Evolutionary conservation across 306 rosid genomes (phyloP), one percentile per base, ranked within the genome.

Genomic region (Spatholobus suberectus): DNA sequence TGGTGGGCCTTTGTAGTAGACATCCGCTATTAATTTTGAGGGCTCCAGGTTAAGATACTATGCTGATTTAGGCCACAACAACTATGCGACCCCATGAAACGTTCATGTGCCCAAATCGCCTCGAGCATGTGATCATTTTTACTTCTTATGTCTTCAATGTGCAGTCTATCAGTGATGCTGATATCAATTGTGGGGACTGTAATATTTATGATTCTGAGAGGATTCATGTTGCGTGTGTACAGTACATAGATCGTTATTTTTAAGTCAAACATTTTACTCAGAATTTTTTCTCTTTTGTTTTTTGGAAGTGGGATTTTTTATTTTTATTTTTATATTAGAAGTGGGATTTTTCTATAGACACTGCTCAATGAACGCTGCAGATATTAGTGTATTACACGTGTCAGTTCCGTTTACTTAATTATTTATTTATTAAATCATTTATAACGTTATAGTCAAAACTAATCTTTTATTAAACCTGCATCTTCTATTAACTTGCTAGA

Each of bases 31-130:
- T 44, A 79, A 79, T 73, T 9, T 41, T 17, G 84, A 43, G 77
- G 83, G 80, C 83, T 83, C 85, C 85, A 80, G 8, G 5, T 26
- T 75, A 18, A 12, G 78, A 80, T 69, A 34, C 79, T 80, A 80
- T 85, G 75, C 85, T 69, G 52, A 80, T 80, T 85, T 69, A 3
- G 66, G 85, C 69, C 85, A 75, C 82, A 67, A 69, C 82, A 85
- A 75, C 52, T 6, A 43, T 57, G 70, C 51, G 18, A 58, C 82
- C 43, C 79, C 14, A 58, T 68, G 12, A 52, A 58, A 55, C 77
- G 11, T 54, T 47, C 46, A 66, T 84, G 66, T 74, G 32, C 78
- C 4, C 23, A 46, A 77, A 78, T n/a, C 81, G 18, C 79, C 79
- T 62, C 61, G 4, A 67, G 3, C 87, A 74, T 75, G 81, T 73